A percentile compares a stretch with the other conserved stretches of the same genome.
phyloP scores from a whole-genome alignment of 306 rosid genomes.

The Lablab purpureus region DNA sequence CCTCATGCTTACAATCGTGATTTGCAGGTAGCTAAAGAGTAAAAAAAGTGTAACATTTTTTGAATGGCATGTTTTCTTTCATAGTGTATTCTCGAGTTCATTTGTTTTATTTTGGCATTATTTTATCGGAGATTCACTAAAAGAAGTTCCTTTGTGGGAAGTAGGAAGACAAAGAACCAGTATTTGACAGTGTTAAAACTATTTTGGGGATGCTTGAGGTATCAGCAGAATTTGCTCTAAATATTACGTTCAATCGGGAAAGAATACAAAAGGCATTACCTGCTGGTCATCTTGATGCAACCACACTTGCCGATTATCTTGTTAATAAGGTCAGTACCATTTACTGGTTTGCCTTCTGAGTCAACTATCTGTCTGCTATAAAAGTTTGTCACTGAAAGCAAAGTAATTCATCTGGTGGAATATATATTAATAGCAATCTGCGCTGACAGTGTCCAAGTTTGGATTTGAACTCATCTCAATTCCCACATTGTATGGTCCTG shows the following conservation, averaged over 20 bases:
- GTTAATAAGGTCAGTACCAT: constrained; percentile 77
- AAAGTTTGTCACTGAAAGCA: constrained; percentile 22
- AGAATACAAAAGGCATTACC: constrained; percentile 88
- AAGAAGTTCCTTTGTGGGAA: constrained; percentile 37
- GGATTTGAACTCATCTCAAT: constrained; percentile 32
- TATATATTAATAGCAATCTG: constrained; percentile 16
- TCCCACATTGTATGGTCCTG: background rate
- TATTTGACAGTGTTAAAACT: constrained; percentile 91
- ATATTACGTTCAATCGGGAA: constrained; percentile 77
- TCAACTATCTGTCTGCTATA: constrained; percentile 29
- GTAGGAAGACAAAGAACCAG: constrained; percentile 98
- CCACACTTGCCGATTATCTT: constrained; percentile 98
- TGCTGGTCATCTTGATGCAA: constrained; percentile 98
- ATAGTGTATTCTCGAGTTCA: background rate
- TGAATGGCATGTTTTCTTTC: constrained; percentile 22
- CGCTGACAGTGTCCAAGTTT: constrained; percentile 29
- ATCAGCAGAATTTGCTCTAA: constrained; percentile 88
- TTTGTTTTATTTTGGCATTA: constrained; percentile 19
- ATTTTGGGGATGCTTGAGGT: constrained; percentile 98
- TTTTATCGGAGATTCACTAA: constrained; percentile 21
- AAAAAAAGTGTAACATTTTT: constrained; percentile 11
- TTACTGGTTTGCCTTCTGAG: constrained; percentile 14
- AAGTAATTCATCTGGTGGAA: background rate
- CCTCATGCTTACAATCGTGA: constrained; percentile 98
- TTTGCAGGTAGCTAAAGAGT: constrained; percentile 72